Evolutionary conservation across 148 eudicot species (phyloP), one percentile per base, ranked within the genome.

Genomic region (Rhododendron mucronatum): DNA sequence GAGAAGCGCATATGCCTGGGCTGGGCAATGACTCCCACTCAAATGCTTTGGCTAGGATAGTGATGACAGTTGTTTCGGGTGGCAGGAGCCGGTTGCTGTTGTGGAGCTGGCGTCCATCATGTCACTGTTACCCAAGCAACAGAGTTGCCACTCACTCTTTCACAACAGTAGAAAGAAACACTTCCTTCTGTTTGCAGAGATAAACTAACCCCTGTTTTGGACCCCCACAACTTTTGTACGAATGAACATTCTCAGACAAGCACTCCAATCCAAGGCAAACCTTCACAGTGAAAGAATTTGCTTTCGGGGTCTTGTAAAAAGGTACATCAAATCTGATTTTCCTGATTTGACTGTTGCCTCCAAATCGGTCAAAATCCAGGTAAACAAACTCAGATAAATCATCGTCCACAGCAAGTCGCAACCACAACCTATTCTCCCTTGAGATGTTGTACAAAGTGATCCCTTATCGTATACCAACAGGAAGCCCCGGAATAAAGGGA

Each of bases 211-310:
- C 92, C 78, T 81, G 84, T 80, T 91, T 90, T 77, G 98, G 99
- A 12, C 96, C 61, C 61, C 92, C 89, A 37, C 83, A 81, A 20
- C 89, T 87, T 61, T 91, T 90, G 50, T 74, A 83, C 81, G 63
- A n/a, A 86, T 48, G 35, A 83, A 84, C 45, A 39, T 90, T 88
- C 85, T 90, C 93, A 18, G 89, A 88, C 80, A 82, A 78, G 87
- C 97, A 95, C 88, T 96, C 97, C 87, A 95, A 88, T 48, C 94
- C 95, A 35, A 95, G 80, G 84, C 83, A 86, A 83, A 92, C 87
- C 77, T 73, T 90, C 89, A 95, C 73, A 7, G 92, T 75, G 78
- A 94, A 94, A 87, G 79, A 87, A 79, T 35, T 88, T 81, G 89
- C 90, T 67, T 90, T 94, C 0, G 96, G 98, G n/a, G 97, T 94